A percentile compares a stretch with the other conserved stretches of the same genome.
Conservation (phyloP, 352 stramenopile genomes). For the Phytophthora ramorum region DNA sequence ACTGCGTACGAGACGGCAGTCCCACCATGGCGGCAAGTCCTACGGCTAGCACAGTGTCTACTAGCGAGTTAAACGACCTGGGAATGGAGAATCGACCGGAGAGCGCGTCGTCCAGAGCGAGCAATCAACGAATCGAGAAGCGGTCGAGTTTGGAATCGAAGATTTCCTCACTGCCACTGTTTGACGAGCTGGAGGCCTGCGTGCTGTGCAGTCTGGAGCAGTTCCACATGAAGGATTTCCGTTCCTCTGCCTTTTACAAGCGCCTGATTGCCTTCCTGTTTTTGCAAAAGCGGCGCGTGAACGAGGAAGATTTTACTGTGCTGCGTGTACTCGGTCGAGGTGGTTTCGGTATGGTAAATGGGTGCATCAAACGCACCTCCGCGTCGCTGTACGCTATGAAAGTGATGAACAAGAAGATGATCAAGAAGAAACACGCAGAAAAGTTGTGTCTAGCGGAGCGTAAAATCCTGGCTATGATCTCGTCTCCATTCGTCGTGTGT, state of each 20-base stretch:
- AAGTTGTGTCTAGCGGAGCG: conserved; percentile 81
- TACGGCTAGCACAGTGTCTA: conserved; percentile 31
- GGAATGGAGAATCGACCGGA: conserved; percentile 30
- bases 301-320: conserved; percentile 96
- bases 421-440: conserved; percentile 93
- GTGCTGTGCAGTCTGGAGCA: conserved; percentile 75
- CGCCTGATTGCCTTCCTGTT: conserved; percentile 92
- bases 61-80: conserved; percentile 34
- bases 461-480: conserved; percentile 79
- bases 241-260: conserved; percentile 76
- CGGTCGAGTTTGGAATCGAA: conserved; percentile 28
- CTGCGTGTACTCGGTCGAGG: conserved; percentile 96
- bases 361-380: conserved; percentile 95
- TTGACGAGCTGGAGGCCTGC: conserved; percentile 80
- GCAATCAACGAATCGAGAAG: conserved; percentile 19
- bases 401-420: conserved; percentile 90
- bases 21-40: conserved; percentile 21
- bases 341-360: conserved; percentile 97
- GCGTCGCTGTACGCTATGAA: conserved; percentile 87
- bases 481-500: conserved; percentile 94
- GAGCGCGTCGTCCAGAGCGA: conserved; percentile 5
- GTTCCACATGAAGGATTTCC: conserved; percentile 80
- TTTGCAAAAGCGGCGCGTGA: conserved; percentile 89
- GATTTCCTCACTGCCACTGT: conserved; percentile 45
- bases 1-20: conserved; percentile 37